These are phyloP conservation scores for Clavispora asparagi DNA, from an alignment of 805 yeast genomes.

Conservation along the genomic window DNA sequence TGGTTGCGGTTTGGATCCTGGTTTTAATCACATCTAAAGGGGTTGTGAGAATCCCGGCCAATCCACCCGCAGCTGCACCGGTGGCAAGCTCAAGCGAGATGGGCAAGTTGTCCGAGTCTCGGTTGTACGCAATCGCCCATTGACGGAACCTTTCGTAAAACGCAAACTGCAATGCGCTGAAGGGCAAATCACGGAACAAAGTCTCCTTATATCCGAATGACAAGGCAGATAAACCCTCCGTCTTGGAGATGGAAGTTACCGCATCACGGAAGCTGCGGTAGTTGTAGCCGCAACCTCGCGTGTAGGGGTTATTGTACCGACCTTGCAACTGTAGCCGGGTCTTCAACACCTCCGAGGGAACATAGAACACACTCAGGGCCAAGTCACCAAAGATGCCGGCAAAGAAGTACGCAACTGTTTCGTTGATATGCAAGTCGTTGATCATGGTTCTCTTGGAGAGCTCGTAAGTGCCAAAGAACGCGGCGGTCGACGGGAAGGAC, in stretches of 20 bases:
- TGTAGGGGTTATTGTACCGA: constrained; percentile 69
- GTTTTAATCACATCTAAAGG: constrained; percentile 92
- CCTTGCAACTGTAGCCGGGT: constrained; percentile 94
- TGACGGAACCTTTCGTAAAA: constrained; percentile 82
- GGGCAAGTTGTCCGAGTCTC: constrained; percentile 41
- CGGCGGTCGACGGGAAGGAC: constrained; percentile 87
- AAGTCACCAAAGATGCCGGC: constrained; percentile 95
- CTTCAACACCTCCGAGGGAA: constrained; percentile 92
- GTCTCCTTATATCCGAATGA: constrained; percentile 95
- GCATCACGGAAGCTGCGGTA: constrained; percentile 76
- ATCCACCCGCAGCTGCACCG: constrained; percentile 95
- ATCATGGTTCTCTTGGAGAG: constrained; percentile 67
- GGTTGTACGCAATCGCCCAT: constrained; percentile 43
- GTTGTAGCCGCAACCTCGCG: constrained; percentile 74
- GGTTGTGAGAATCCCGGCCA: constrained; percentile 85
- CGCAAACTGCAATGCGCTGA: constrained; percentile 93
- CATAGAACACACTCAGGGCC: constrained; percentile 82
- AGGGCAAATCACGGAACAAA: constrained; percentile 85
- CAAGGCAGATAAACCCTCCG: constrained; percentile 73
- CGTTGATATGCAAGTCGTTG: constrained; percentile 59
- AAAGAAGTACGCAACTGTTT: constrained; percentile 69
- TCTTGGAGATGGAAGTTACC: constrained; percentile 49
- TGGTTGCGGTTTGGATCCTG: constrained; percentile 84
- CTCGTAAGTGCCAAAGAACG: constrained; percentile 93
- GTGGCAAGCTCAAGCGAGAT: constrained; percentile 65